Percentiles rank a stretch among this genome's conserved stretches.
Conservation (phyloP, 805 yeast genomes). For the Suhomyces emberorum region DNA sequence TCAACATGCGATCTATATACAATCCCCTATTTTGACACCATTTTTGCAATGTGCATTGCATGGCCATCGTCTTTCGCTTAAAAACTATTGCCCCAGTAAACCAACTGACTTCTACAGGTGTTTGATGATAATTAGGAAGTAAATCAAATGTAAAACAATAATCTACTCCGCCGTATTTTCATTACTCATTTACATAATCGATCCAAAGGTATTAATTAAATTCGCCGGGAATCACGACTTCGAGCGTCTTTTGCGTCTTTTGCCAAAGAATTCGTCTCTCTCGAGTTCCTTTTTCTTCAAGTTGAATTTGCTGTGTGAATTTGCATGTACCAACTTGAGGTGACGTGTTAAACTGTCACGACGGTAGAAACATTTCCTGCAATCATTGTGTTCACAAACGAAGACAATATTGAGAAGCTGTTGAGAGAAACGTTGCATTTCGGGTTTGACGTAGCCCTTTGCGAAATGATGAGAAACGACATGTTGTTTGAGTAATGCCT, state of each 20-base stretch:
- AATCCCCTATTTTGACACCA: no score
- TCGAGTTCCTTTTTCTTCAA: conserved; percentile 2
- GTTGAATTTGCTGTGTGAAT: conserved; percentile 5
- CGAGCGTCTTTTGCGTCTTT: neutral
- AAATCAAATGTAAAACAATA: no score
- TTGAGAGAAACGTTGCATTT: conserved; percentile 4
- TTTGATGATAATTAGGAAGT: no score
- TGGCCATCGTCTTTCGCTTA: no score
- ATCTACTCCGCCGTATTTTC: no score
- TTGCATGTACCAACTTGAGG: conserved; percentile 12
- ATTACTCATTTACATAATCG: no score
- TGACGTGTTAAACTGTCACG: conserved; percentile 16
- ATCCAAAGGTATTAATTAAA: no score
- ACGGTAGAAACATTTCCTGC: conserved; percentile 14
- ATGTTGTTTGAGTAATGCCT: conserved; percentile 28
- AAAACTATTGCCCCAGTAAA: no score
- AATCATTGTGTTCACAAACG: conserved; percentile 10
- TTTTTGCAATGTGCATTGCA: no score
- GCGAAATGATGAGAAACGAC: conserved; percentile 22
- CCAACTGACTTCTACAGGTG: no score
- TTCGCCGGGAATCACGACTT: neutral
- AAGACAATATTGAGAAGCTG: conserved; percentile 6
- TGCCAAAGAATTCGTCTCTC: neutral
- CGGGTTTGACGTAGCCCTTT: conserved; percentile 13
- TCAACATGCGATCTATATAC: no score